Conservation (phyloP, 176 grass and related monocot species). For the Paspalum vaginatum region DNA sequence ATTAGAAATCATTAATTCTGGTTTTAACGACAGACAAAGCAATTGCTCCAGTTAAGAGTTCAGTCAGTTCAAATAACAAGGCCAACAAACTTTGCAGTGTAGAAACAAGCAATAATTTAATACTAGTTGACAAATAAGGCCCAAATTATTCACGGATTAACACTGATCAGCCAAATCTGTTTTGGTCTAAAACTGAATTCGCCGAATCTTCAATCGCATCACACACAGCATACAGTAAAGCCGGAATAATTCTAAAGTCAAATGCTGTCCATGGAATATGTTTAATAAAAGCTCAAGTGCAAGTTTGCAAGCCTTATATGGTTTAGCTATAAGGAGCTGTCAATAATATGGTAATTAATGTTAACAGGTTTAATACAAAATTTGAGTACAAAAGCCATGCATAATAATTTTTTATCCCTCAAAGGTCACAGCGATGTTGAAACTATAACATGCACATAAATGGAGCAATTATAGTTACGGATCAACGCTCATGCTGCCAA, state of each 20-base stretch:
- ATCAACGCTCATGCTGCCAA: not conserved
- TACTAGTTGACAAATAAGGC: not conserved
- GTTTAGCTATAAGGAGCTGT: not conserved
- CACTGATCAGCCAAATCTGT: not conserved
- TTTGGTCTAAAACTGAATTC: constrained; percentile 12
- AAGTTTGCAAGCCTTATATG: not conserved
- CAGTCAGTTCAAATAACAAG: constrained; percentile 6
- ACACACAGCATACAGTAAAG: not conserved
- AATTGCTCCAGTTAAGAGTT: constrained; percentile 19
- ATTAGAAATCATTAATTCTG: constrained; percentile 19
- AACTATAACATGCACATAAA: not conserved
- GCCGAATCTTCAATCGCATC: not conserved
- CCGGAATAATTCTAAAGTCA: constrained; percentile 8
- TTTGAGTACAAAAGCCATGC: not conserved
- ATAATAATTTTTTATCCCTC: not conserved
- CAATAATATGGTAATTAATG: constrained; percentile 12
- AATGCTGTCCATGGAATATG: not conserved
- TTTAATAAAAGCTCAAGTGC: constrained; percentile 1
- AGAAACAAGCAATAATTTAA: constrained; percentile 19
- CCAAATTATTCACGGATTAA: constrained; percentile 17
- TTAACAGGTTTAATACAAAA: constrained; percentile 18
- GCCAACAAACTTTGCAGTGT: not conserved
- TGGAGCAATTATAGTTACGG: not conserved
- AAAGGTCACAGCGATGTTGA: not conserved
- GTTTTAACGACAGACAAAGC: constrained; percentile 3